These are phyloP conservation scores for Globisporangium iwayamae DNA, from an alignment of 352 stramenopile genomes.

Conservation along the genomic window DNA sequence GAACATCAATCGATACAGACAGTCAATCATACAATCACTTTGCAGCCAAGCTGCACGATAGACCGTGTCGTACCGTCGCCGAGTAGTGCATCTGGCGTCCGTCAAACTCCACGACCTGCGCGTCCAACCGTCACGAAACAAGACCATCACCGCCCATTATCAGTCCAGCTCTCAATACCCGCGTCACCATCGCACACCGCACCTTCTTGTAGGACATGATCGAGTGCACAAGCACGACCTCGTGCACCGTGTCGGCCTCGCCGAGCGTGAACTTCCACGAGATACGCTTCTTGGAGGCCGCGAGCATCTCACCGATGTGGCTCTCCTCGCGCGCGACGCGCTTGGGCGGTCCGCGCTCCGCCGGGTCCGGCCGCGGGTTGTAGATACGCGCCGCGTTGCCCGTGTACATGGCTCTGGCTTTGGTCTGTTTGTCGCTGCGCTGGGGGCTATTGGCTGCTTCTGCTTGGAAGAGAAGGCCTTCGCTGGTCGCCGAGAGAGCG, in stretches of 20 bases:
- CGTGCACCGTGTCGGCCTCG: slow-evolving; percentile 65
- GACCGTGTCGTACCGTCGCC: slow-evolving; percentile 39
- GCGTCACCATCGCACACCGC: background rate
- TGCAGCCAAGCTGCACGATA: background rate
- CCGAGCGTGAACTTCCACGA: slow-evolving; percentile 81
- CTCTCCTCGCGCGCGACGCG: slow-evolving; percentile 70
- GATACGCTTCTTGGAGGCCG: slow-evolving; percentile 81
- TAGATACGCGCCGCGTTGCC: slow-evolving; percentile 56
- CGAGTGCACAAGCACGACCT: slow-evolving; percentile 77
- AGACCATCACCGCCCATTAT: background rate
- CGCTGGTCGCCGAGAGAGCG: background rate
- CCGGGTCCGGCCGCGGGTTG: slow-evolving; percentile 63
- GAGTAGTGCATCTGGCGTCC: slow-evolving; percentile 82
- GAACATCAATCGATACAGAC: background rate
- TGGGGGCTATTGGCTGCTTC: background rate
- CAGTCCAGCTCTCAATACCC: background rate
- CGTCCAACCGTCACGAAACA: background rate
- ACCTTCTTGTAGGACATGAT: slow-evolving; percentile 86
- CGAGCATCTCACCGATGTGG: slow-evolving; percentile 76
- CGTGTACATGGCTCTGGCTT: slow-evolving; percentile 43
- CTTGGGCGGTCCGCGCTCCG: slow-evolving; percentile 66
- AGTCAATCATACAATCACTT: slow-evolving; percentile 2
- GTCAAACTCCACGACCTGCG: slow-evolving; percentile 71
- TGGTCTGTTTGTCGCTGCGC: background rate
- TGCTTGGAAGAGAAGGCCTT: background rate